phyloP scores from a whole-genome alignment of 192 early-diverging fungal species.

The Coemansia reversa region DNA sequence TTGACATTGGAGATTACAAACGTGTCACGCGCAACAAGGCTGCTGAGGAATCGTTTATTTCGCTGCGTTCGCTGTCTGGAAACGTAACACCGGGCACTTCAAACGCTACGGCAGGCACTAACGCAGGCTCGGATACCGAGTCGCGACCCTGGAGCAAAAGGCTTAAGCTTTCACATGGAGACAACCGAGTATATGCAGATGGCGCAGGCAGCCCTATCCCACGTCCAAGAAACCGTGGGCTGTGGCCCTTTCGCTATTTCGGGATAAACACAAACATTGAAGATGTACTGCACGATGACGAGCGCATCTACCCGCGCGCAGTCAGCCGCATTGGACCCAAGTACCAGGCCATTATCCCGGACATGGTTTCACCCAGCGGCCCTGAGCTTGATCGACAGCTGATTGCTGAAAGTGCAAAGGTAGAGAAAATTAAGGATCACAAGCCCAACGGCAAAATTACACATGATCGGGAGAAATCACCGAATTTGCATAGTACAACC shows the following conservation, averaged over 20 bases:
- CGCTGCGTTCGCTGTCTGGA: slow-evolving; percentile 12
- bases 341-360: slow-evolving; percentile 77
- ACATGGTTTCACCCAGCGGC: slow-evolving; percentile 47
- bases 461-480: background rate
- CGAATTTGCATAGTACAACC: background rate
- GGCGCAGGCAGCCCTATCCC: slow-evolving; percentile 25
- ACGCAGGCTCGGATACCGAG: slow-evolving; percentile 44
- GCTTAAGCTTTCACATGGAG: slow-evolving; percentile 36
- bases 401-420: background rate
- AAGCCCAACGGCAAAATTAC: background rate
- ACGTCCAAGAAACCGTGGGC: slow-evolving; percentile 50
- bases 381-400: slow-evolving; percentile 35
- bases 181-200: slow-evolving; percentile 10
- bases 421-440: background rate
- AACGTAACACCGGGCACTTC: background rate
- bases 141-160: slow-evolving; percentile 46
- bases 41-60: slow-evolving; percentile 22
- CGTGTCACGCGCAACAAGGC: slow-evolving; percentile 32
- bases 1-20: slow-evolving; percentile 29
- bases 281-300: slow-evolving; percentile 70
- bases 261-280: slow-evolving; percentile 74
- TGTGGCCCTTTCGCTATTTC: slow-evolving; percentile 92
- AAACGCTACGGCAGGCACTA: slow-evolving; percentile 3
- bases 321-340: slow-evolving; percentile 76
- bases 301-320: slow-evolving; percentile 75